Evolutionary conservation across 305 asterid species (phyloP).

Genomic region (Ruellia speciosa): DNA sequence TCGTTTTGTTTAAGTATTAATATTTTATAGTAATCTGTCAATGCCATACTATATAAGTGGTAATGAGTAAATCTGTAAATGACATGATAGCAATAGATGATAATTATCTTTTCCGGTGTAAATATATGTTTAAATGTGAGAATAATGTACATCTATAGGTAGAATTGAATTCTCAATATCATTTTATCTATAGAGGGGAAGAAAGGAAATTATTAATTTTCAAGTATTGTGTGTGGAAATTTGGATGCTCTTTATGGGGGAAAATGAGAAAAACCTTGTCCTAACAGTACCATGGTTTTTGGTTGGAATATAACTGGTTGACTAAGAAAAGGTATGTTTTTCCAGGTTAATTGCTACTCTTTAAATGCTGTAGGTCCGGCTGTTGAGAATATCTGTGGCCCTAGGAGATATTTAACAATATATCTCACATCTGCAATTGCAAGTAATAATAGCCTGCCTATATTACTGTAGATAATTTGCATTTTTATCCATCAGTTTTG

Average conservation of each 20-base stretch:
- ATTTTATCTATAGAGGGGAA: too few species aligned
- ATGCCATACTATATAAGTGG: neutral
- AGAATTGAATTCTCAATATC: too few species aligned
- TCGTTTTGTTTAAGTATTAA: neutral
- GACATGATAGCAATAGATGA: too few species aligned
- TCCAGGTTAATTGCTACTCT: conserved; percentile 81
- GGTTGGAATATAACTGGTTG: conserved; percentile 1
- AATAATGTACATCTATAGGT: too few species aligned
- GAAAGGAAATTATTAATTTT: too few species aligned
- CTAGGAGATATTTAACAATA: conserved; percentile 59
- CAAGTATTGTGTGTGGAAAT: too few species aligned
- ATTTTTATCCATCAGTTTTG: conserved; percentile 18
- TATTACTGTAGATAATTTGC: conserved; percentile 15
- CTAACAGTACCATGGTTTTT: too few species aligned
- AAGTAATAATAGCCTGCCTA: conserved; percentile 39
- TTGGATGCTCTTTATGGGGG: too few species aligned
- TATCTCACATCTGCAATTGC: conserved; percentile 72
- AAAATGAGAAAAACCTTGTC: too few species aligned
- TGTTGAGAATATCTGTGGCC: conserved; percentile 65
- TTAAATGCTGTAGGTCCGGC: conserved; percentile 68
- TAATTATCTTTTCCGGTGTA: too few species aligned
- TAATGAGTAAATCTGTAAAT: neutral
- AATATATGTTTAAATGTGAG: too few species aligned
- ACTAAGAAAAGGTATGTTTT: conserved; percentile 24
- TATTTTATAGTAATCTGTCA: too few species aligned